These are phyloP conservation scores for Zangia roseola DNA, from an alignment of 768 basidiomycete genomes.

Conservation along the genomic window DNA sequence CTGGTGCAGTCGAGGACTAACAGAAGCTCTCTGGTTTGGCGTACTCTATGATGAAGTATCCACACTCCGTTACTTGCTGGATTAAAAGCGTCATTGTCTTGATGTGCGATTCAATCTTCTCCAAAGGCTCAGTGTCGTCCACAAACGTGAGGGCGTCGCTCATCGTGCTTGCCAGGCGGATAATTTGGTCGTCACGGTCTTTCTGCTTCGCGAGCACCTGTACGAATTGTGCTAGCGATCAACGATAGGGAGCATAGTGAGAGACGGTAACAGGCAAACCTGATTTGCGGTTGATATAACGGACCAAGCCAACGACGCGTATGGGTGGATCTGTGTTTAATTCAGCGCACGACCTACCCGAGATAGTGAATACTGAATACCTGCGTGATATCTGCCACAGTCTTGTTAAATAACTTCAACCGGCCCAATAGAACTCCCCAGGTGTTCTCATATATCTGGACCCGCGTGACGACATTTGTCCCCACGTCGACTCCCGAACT, in stretches of 20 bases:
- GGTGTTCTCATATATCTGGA: too few species aligned
- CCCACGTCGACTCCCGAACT: too few species aligned
- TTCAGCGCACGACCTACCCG: too few species aligned
- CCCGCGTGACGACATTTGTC: background rate
- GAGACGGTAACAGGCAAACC: background rate
- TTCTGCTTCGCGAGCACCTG: background rate
- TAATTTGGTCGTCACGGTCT: background rate
- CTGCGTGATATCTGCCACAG: too few species aligned
- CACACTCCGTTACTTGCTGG: constrained; percentile 11
- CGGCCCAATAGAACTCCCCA: too few species aligned
- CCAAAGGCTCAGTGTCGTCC: background rate
- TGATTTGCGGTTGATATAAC: background rate
- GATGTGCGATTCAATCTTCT: background rate
- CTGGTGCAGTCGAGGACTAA: background rate
- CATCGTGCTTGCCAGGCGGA: constrained; percentile 1
- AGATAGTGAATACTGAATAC: too few species aligned
- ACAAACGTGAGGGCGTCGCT: background rate
- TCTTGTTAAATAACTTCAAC: too few species aligned
- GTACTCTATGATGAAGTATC: constrained; percentile 6
- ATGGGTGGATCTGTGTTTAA: background rate
- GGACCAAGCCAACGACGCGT: background rate
- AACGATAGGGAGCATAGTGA: background rate
- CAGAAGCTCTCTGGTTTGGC: background rate
- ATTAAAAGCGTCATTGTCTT: background rate
- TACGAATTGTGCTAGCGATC: background rate